These are phyloP conservation scores for Pseudogymnoascus sp. DNA, from an alignment of 2,329 filamentous ascomycete genomes.

Conservation along the genomic window DNA sequence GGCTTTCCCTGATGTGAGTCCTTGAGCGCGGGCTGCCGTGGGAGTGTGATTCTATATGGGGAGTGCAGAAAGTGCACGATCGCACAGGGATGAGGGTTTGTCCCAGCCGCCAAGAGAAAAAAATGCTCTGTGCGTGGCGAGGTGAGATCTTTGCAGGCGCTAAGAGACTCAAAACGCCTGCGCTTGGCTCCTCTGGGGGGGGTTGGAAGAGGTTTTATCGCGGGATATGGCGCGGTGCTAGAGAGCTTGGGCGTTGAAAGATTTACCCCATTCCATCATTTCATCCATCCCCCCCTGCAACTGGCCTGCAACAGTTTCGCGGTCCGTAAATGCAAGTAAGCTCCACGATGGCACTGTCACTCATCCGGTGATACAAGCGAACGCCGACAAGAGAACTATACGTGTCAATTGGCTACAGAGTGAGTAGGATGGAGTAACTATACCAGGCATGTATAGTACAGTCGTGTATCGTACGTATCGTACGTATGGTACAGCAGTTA, in stretches of 20 bases:
- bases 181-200: background rate
- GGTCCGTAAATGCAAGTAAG: conserved; percentile 5
- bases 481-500: background rate
- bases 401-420: background rate
- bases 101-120: background rate
- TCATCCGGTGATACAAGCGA: conserved; percentile 1
- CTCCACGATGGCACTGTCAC: conserved; percentile 4
- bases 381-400: background rate
- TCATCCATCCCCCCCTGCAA: conserved; percentile 4
- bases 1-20: background rate
- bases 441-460: background rate
- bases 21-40: background rate
- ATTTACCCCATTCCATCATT: conserved; percentile 6
- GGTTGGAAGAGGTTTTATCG: background rate
- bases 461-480: background rate
- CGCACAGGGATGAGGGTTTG: background rate
- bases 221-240: background rate
- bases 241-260: conserved; percentile 1
- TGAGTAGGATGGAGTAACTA: background rate
- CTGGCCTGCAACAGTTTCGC: background rate
- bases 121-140: conserved; percentile 3
- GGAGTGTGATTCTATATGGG: conserved; percentile 1
- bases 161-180: conserved; percentile 6
- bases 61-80: conserved; percentile 1
- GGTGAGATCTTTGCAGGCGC: background rate